A percentile compares a stretch with the other conserved stretches of the same genome.
Conservation (phyloP, 305 asterid species). For the Fraxinus albicans region DNA sequence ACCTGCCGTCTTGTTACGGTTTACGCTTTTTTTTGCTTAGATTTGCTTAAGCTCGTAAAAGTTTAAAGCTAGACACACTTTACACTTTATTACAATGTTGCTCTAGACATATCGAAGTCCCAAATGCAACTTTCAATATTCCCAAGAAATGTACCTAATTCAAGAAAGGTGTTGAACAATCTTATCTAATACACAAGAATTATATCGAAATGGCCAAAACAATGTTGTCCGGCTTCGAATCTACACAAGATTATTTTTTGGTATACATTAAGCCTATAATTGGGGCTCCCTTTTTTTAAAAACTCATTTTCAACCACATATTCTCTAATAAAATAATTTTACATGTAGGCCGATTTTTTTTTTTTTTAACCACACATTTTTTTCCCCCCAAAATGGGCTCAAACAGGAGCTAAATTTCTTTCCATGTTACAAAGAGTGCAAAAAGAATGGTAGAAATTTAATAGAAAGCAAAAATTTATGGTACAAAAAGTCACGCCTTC, state of each 20-base stretch:
- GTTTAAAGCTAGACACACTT: background rate
- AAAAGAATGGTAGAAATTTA: constrained; percentile 10
- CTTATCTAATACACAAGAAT: background rate
- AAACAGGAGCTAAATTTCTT: background rate
- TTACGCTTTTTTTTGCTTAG: no score
- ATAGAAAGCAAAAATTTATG: constrained; percentile 20
- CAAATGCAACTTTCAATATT: background rate
- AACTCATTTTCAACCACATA: no score
- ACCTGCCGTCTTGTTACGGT: no score
- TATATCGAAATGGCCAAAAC: constrained; percentile 23
- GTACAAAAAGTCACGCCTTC: constrained; percentile 26
- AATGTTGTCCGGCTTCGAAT: constrained; percentile 14
- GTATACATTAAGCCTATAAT: constrained; percentile 10
- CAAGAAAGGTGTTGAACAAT: background rate
- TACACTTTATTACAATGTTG: no score
- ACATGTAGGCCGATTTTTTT: no score
- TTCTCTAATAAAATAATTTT: no score
- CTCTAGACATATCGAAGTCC: background rate
- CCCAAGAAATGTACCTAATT: background rate
- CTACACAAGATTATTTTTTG: constrained; percentile 30
- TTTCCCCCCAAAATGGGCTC: no score
- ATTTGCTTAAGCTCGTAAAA: no score
- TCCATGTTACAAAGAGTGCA: constrained; percentile 17
- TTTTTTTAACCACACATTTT: no score
- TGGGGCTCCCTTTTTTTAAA: no score